A percentile compares a stretch with the other conserved stretches of the same genome.
Conservation (phyloP, 805 yeast genomes). For the Starmerella powellii region DNA sequence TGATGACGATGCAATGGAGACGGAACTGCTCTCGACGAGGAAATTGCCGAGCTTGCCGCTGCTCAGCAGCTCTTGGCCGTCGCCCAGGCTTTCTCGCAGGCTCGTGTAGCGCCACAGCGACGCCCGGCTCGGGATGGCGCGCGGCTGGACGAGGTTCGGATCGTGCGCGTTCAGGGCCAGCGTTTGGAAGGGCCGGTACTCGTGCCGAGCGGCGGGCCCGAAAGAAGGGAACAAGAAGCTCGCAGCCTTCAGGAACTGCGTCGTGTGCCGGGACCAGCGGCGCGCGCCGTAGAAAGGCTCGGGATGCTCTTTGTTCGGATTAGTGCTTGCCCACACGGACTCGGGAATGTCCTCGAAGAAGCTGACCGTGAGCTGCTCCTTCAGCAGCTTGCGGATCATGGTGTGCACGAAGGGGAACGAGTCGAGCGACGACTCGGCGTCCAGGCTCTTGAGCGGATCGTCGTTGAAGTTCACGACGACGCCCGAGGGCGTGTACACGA, state of each 20-base stretch:
- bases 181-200: slow-evolving; percentile 11
- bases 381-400: slow-evolving; percentile 21
- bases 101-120: slow-evolving; percentile 1
- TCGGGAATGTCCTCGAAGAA: slow-evolving; percentile 30
- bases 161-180: slow-evolving; percentile 11
- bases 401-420: slow-evolving; percentile 25
- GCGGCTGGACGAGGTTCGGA: slow-evolving; percentile 9
- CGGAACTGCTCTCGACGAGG: neutral
- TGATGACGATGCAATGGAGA: neutral
- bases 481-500: slow-evolving; percentile 26
- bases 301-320: slow-evolving; percentile 17
- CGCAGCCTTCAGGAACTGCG: slow-evolving; percentile 7
- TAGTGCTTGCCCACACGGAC: slow-evolving; percentile 25
- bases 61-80: neutral
- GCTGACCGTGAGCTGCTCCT: slow-evolving; percentile 23
- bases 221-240: slow-evolving; percentile 1
- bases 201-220: slow-evolving; percentile 6
- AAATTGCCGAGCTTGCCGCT: neutral
- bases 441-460: slow-evolving; percentile 25
- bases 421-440: slow-evolving; percentile 26
- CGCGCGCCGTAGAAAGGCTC: slow-evolving; percentile 22
- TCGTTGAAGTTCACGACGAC: slow-evolving; percentile 26
- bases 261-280: slow-evolving; percentile 20
- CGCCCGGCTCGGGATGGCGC: slow-evolving; percentile 11
- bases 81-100: neutral